These are phyloP conservation scores for Aspergillus texensis DNA, from an alignment of 2,329 filamentous ascomycete species.

Conservation along the genomic window DNA sequence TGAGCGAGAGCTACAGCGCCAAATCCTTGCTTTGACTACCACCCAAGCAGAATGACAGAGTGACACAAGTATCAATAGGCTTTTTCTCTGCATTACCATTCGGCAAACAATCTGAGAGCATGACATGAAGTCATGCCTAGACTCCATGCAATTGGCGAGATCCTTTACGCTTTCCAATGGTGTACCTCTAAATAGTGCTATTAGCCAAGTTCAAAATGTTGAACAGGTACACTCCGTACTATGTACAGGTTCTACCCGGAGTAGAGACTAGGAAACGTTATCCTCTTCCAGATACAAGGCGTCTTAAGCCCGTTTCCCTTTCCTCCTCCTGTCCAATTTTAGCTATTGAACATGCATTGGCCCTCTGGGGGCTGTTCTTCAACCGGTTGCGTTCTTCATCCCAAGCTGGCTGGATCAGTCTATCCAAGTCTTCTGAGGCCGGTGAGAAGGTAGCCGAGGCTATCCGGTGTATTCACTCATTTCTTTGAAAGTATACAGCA, in stretches of 20 bases:
- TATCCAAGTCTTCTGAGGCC: background rate
- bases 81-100: conserved; percentile 7
- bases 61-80: conserved; percentile 11
- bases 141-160: conserved; percentile 2
- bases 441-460: background rate
- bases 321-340: background rate
- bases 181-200: background rate
- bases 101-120: conserved; percentile 5
- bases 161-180: background rate
- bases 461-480: background rate
- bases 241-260: background rate
- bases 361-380: background rate
- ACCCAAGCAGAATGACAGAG: background rate
- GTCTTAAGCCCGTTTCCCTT: background rate
- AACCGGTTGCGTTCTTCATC: background rate
- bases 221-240: background rate
- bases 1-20: background rate
- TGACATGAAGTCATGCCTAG: conserved; percentile 3
- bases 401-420: background rate
- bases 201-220: background rate
- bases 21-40: background rate
- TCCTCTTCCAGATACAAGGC: background rate
- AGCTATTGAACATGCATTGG: background rate
- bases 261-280: background rate
- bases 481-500: background rate